Base-by-base conservation (phyloP, 2,329 filamentous ascomycete species). In the Trichophyton mentagrophytes region DNA sequence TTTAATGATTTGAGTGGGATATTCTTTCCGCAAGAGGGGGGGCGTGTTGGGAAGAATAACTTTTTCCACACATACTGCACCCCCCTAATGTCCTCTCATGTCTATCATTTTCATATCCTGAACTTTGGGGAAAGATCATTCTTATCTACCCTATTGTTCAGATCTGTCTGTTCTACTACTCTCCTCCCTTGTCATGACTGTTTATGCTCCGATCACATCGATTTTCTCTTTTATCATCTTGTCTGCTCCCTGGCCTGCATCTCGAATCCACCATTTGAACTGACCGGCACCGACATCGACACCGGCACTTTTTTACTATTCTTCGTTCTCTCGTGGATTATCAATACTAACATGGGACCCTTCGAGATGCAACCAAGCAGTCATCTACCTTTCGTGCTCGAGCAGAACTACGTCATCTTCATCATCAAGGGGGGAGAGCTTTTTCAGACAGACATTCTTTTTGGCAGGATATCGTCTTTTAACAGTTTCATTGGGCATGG, bases 91-190 rank as follows among this genome's bases (percentile, higher is more conserved):
- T 9, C 27, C 27, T 33, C 51, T 55, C 51, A 17, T 22, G 33
- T 55, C 51, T 55, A n/a, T 8, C 20, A 38, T 55, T 55, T 55
- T 55, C 51, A 55, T 55, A 55, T 20, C 9, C 20, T 55, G 51
- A 55, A 55, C 51, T 38, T 55, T 55, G 51, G 51, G 51, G 15
- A 38, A 55, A 55, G 51, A 55, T n/a, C n/a, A n/a, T 55, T 55
- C 8, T 13, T 20, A 51, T 51, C 30, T 55, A 33, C 51, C 51
- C 51, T 25, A 20, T 17, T n/a, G 51, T 55, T 36, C 46, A 51
- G 22, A 9, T 22, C 20, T 51, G 46, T 51, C 51, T 55, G 51
- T 55, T 55, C 51, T 55, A 30, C 51, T 38, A 33, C 30, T 55
- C 27, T 33, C 27, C 51, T 20, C 51, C 40, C 51, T 55, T 27